These are phyloP conservation scores for Sicyos edulis DNA, from an alignment of 306 rosid genomes.

Conservation along the genomic window DNA sequence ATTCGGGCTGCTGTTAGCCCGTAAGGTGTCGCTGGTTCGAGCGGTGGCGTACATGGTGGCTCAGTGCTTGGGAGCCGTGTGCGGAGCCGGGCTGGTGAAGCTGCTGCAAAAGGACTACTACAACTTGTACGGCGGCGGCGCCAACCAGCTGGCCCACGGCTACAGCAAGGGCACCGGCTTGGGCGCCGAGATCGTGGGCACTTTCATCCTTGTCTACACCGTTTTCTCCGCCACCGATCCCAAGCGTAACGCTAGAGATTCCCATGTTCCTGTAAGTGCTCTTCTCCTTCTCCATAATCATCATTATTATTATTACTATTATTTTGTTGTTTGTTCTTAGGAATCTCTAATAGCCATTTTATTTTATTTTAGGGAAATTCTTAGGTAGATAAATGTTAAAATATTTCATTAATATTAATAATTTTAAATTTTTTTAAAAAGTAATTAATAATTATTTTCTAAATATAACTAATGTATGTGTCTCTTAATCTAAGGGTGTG, in stretches of 20 bases:
- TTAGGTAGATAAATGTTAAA: too few relatives aligned
- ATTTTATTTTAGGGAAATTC: too few relatives aligned
- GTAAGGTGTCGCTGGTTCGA: conserved; percentile 58
- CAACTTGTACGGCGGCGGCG: conserved; percentile 48
- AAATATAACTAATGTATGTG: too few relatives aligned
- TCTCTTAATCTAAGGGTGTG: too few relatives aligned
- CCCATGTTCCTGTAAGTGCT: conserved; percentile 53
- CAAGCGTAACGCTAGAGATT: conserved; percentile 62
- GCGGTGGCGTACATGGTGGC: conserved; percentile 60
- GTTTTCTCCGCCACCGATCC: conserved; percentile 77
- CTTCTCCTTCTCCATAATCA: not conserved
- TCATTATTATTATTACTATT: too few relatives aligned
- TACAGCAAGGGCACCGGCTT: conserved; percentile 51
- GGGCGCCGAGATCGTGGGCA: conserved; percentile 20
- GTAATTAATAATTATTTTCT: too few relatives aligned
- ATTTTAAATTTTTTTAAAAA: too few relatives aligned
- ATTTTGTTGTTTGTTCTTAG: too few relatives aligned
- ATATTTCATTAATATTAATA: too few relatives aligned
- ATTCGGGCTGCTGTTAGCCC: conserved; percentile 56
- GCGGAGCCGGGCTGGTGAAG: conserved; percentile 59
- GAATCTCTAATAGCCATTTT: too few relatives aligned
- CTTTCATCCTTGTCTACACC: conserved; percentile 64
- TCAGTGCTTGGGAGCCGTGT: conserved; percentile 63
- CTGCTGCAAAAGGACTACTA: conserved; percentile 39
- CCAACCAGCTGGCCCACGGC: conserved; percentile 39